A percentile compares a stretch with the other conserved stretches of the same genome.
Conservation (phyloP, 2,329 filamentous ascomycete genomes). For the Fusarium sp. region DNA sequence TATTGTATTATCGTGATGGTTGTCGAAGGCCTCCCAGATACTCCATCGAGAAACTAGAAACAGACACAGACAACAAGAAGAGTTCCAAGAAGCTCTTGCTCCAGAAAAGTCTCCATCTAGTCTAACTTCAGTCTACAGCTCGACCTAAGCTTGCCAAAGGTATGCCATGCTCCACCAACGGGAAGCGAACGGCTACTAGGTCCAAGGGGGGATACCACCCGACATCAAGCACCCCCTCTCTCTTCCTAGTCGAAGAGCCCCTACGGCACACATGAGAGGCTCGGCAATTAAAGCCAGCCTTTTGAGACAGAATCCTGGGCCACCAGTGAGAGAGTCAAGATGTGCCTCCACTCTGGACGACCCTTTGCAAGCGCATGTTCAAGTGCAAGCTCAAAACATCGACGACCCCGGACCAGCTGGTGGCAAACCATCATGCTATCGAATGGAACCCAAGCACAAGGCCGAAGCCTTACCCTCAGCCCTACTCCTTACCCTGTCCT, state of each 20-base stretch:
- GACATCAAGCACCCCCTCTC: conserved; percentile 25
- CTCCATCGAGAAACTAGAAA: conserved; percentile 27
- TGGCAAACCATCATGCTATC: conserved; percentile 35
- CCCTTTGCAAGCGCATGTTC: conserved; percentile 36
- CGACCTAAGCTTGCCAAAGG: conserved; percentile 28
- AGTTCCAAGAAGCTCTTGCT: conserved; percentile 28
- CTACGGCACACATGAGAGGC: conserved; percentile 29
- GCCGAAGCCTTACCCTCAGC: conserved; percentile 40
- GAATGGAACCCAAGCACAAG: conserved; percentile 33
- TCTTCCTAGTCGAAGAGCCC: conserved; percentile 15
- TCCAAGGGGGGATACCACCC: conserved; percentile 28
- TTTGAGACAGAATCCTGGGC: conserved; percentile 25
- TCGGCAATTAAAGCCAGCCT: conserved; percentile 34
- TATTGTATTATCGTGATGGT: conserved; percentile 40
- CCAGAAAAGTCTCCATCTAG: conserved; percentile 36
- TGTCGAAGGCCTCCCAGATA: conserved; percentile 41
- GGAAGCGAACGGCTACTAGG: conserved; percentile 43
- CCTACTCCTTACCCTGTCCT: conserved; percentile 34
- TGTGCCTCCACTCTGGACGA: conserved; percentile 38
- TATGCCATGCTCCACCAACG: conserved; percentile 37
- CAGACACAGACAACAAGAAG: conserved; percentile 7
- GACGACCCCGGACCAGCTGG: conserved; percentile 41
- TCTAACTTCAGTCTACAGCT: conserved; percentile 3
- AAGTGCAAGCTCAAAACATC: conserved; percentile 34
- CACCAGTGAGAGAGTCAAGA: conserved; percentile 30